A percentile compares a stretch with the other conserved stretches of the same genome.
These are phyloP conservation scores for Solanum chacoense DNA, from an alignment of 305 asterid genomes.

Conservation along the genomic window DNA sequence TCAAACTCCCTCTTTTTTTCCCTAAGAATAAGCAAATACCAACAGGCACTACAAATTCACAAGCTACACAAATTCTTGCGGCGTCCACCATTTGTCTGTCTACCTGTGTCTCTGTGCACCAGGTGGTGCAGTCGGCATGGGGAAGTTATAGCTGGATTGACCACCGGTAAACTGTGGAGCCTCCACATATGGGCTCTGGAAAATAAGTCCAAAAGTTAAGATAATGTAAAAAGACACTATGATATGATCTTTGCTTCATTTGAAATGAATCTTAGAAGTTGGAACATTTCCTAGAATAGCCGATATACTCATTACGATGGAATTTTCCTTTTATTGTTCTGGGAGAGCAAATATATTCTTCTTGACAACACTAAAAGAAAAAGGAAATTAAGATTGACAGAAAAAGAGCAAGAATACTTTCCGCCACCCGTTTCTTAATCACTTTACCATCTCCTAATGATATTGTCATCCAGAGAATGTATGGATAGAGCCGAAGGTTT, in stretches of 20 bases:
- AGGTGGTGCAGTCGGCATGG: constrained; percentile 91
- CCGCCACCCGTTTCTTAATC: background rate
- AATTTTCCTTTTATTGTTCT: background rate
- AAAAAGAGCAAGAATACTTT: background rate
- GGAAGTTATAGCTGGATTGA: constrained; percentile 37
- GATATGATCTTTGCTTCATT: background rate
- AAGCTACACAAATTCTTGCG: background rate
- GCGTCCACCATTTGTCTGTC: constrained; percentile 1
- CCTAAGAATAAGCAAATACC: background rate
- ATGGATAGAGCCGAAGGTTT: background rate
- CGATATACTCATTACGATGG: background rate
- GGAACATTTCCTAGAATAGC: background rate
- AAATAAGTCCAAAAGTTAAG: background rate
- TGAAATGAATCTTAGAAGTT: background rate
- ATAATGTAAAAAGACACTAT: background rate
- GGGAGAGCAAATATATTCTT: background rate
- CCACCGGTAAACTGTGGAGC: constrained; percentile 55
- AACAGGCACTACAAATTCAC: background rate
- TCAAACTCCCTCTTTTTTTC: background rate
- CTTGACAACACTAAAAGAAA: background rate
- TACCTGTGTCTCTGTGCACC: constrained; percentile 63
- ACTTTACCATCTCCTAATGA: background rate
- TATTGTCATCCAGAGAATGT: background rate
- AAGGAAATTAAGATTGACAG: background rate
- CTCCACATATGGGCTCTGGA: constrained; percentile 94